Conservation (phyloP, 208 protist genomes). For the Trypanosoma scelopori region DNA sequence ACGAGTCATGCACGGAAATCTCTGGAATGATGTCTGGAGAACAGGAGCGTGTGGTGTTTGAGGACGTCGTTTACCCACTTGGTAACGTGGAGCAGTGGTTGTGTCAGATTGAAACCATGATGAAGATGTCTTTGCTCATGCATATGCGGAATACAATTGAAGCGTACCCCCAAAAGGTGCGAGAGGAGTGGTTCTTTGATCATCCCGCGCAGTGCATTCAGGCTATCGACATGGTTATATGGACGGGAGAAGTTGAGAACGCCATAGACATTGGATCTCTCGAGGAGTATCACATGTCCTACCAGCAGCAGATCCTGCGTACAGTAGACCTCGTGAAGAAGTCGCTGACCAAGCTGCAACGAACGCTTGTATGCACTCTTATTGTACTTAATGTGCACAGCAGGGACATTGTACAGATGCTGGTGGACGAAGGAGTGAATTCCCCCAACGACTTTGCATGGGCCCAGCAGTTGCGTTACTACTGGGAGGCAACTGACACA, state of each 20-base stretch:
- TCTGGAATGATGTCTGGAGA: conserved; percentile 91
- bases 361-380: conserved; percentile 91
- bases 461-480: conserved; percentile 95
- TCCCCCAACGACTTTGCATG: conserved; percentile 90
- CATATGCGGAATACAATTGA: conserved; percentile 86
- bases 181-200: conserved; percentile 92
- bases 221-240: conserved; percentile 92
- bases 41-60: conserved; percentile 90
- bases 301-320: conserved; percentile 85
- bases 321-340: conserved; percentile 91
- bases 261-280: conserved; percentile 67
- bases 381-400: conserved; percentile 97
- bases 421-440: conserved; percentile 55
- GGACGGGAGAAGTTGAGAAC: conserved; percentile 91
- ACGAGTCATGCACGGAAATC: conserved; percentile 81
- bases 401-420: conserved; percentile 92
- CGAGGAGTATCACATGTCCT: conserved; percentile 63
- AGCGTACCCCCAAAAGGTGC: conserved; percentile 54
- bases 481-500: conserved; percentile 82
- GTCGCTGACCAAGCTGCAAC: conserved; percentile 87
- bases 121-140: conserved; percentile 89
- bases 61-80: conserved; percentile 78
- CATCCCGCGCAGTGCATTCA: conserved; percentile 95
- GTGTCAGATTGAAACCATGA: conserved; percentile 91
- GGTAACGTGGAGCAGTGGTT: conserved; percentile 96